Percentiles rank a stretch among this genome's conserved stretches.
phyloP scores from a whole-genome alignment of 2,329 filamentous ascomycete species.

The Fusarium albidum region DNA sequence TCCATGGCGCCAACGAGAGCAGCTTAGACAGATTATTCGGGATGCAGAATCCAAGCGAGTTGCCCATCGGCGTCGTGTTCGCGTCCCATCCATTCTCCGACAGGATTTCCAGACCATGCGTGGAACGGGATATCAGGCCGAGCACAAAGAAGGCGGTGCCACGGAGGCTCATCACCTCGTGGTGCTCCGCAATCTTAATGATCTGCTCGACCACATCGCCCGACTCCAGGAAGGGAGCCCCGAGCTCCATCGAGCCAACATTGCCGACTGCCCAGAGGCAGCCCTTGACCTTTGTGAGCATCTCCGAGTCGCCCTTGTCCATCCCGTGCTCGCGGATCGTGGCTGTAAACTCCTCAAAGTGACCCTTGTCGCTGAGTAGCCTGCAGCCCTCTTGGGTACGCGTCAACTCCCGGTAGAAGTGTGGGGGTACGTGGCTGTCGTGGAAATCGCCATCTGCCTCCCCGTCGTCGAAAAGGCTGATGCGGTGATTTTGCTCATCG shows the following conservation, averaged over 20 bases:
- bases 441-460: conserved; percentile 64
- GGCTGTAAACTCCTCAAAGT: conserved; percentile 91
- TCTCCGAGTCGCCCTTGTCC: conserved; percentile 84
- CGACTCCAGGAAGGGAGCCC: conserved; percentile 90
- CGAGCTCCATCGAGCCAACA: conserved; percentile 97
- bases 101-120: conserved; percentile 91
- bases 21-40: conserved; percentile 81
- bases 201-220: conserved; percentile 89
- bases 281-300: conserved; percentile 92
- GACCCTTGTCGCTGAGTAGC: conserved; percentile 88
- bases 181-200: conserved; percentile 85
- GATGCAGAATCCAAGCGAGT: conserved; percentile 87
- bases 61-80: conserved; percentile 82
- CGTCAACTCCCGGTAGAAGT: conserved; percentile 96
- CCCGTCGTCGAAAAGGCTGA: conserved; percentile 66
- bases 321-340: conserved; percentile 90
- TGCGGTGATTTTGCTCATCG: conserved; percentile 65
- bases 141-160: conserved; percentile 97
- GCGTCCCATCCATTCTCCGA: conserved; percentile 93
- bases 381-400: conserved; percentile 92
- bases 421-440: conserved; percentile 83
- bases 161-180: conserved; percentile 89
- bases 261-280: conserved; percentile 98
- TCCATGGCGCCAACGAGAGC: conserved; percentile 74
- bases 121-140: conserved; percentile 88